These are phyloP conservation scores for Colletotrichum sublineola DNA, from an alignment of 2,329 filamentous ascomycete genomes.

Conservation along the genomic window DNA sequence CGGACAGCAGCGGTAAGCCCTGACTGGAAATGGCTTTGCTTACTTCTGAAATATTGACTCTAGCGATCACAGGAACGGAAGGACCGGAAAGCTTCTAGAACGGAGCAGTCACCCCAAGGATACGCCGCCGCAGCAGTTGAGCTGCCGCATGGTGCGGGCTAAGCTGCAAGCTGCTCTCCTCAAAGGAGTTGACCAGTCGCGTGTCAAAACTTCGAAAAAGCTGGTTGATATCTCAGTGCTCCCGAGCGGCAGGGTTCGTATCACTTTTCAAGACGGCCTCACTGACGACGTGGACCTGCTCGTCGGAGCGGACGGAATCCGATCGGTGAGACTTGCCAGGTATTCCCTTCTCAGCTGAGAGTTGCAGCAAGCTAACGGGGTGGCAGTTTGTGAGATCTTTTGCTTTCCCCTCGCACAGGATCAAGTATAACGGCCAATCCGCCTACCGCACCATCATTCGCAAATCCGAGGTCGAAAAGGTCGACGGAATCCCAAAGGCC, in stretches of 20 bases:
- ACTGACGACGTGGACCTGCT: slow-evolving; percentile 59
- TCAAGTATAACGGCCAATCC: slow-evolving; percentile 58
- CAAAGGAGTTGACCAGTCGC: slow-evolving; percentile 57
- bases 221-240: slow-evolving; percentile 56
- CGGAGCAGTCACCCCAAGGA: slow-evolving; percentile 44
- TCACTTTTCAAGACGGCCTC: slow-evolving; percentile 61
- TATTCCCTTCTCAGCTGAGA: background rate
- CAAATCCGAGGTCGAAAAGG: slow-evolving; percentile 45
- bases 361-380: background rate
- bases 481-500: slow-evolving; percentile 49
- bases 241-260: slow-evolving; percentile 51
- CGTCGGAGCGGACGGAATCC: slow-evolving; percentile 66
- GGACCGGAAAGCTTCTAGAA: slow-evolving; percentile 49
- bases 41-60: background rate
- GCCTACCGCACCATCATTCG: slow-evolving; percentile 51
- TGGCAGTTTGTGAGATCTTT: slow-evolving; percentile 55
- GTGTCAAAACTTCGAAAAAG: slow-evolving; percentile 60
- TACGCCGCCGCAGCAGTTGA: slow-evolving; percentile 46
- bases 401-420: slow-evolving; percentile 57
- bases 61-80: slow-evolving; percentile 47
- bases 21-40: too few relatives aligned
- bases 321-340: slow-evolving; percentile 54
- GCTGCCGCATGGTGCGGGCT: slow-evolving; percentile 50
- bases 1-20: slow-evolving; percentile 46
- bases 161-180: slow-evolving; percentile 64